Conservation (phyloP, 805 yeast species). For the Ogataea degrootiae region DNA sequence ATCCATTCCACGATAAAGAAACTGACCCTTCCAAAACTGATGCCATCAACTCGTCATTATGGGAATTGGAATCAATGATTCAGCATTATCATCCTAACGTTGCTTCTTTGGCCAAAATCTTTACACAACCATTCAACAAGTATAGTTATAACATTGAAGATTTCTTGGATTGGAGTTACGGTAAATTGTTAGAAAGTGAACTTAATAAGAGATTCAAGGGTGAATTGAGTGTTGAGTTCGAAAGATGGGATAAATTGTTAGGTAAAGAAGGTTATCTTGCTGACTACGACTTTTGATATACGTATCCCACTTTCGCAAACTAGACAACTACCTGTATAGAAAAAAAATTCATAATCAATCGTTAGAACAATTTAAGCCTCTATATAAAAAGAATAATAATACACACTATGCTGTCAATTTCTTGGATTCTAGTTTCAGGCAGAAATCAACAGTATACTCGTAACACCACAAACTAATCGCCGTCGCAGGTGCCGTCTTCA, state of each 20-base stretch:
- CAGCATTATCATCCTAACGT: conserved; percentile 94
- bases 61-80: conserved; percentile 80
- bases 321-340: too few relatives aligned
- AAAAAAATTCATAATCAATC: too few relatives aligned
- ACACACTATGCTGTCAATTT: background rate
- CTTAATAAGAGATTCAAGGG: conserved; percentile 58
- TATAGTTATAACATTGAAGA: conserved; percentile 87
- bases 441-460: conserved; percentile 25
- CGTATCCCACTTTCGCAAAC: too few relatives aligned
- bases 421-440: conserved; percentile 10
- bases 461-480: conserved; percentile 34
- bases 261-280: conserved; percentile 23
- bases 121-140: conserved; percentile 85
- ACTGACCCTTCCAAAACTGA: conserved; percentile 70
- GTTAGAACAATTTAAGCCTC: too few relatives aligned
- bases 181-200: conserved; percentile 59
- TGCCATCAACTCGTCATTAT: conserved; percentile 80
- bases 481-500: conserved; percentile 76
- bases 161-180: conserved; percentile 87
- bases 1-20: conserved; percentile 65
- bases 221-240: conserved; percentile 76
- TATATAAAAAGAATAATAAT: background rate
- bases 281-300: conserved; percentile 13
- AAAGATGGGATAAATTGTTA: conserved; percentile 42
- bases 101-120: conserved; percentile 84